These are phyloP conservation scores for Hysterium pulicare DNA, from an alignment of 2,329 filamentous ascomycete genomes.

Conservation along the genomic window DNA sequence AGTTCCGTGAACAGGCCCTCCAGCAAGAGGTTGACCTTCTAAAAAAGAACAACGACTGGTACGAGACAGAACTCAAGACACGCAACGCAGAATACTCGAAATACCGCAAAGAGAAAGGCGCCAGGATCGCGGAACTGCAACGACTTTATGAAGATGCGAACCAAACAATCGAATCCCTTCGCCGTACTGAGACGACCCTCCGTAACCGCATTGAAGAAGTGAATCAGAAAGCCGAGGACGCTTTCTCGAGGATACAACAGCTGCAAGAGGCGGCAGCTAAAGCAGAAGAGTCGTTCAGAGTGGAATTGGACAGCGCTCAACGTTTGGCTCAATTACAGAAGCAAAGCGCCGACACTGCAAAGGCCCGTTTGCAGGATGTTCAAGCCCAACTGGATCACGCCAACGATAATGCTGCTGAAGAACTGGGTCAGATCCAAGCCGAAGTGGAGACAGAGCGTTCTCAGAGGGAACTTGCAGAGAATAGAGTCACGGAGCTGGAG, in stretches of 20 bases:
- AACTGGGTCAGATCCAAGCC: constrained; percentile 48
- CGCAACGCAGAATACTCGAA: constrained; percentile 84
- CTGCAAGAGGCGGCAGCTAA: constrained; percentile 79
- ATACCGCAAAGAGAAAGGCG: constrained; percentile 90
- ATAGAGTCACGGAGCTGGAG: constrained; percentile 63
- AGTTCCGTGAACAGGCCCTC: constrained; percentile 85
- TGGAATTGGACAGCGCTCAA: constrained; percentile 77
- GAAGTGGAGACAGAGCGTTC: constrained; percentile 52
- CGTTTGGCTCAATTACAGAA: constrained; percentile 80
- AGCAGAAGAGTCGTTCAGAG: constrained; percentile 80
- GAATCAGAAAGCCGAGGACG: constrained; percentile 82
- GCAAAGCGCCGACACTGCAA: constrained; percentile 69
- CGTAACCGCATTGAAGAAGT: constrained; percentile 79
- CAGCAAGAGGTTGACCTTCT: constrained; percentile 87
- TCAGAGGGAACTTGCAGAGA: constrained; percentile 61
- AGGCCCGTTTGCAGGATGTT: constrained; percentile 66
- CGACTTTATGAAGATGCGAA: constrained; percentile 82
- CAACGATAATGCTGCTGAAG: constrained; percentile 64
- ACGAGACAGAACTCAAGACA: constrained; percentile 85
- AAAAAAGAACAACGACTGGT: constrained; percentile 89
- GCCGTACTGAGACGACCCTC: constrained; percentile 74
- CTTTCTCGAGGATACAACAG: constrained; percentile 75
- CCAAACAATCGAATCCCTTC: constrained; percentile 71
- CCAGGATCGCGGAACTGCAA: constrained; percentile 82
- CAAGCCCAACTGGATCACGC: constrained; percentile 61